phyloP scores from a whole-genome alignment of 345 rosid genomes.

The Rhodamnia argentea region DNA sequence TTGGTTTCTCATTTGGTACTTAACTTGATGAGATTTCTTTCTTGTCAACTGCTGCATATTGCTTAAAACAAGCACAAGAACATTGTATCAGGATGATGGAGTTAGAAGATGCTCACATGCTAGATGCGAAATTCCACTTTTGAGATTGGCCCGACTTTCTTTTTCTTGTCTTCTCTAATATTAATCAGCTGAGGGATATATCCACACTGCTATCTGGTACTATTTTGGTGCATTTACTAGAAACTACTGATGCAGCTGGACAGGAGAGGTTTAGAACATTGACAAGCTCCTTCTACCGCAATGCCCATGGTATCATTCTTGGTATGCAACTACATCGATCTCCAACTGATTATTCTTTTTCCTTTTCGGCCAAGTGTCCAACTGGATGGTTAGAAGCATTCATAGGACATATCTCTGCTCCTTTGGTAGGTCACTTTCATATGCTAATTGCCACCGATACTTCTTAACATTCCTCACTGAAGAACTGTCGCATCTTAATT shows the following conservation, averaged over 20 bases:
- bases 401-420: not conserved
- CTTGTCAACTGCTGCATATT: not conserved
- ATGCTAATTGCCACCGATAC: not conserved
- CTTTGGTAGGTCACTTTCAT: not conserved
- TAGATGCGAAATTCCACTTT: not conserved
- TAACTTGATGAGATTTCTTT: not conserved
- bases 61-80: not conserved
- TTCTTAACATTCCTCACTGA: not conserved
- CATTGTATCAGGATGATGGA: too few relatives aligned
- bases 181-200: not conserved
- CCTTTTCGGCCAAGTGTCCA: not conserved
- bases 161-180: not conserved
- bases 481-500: not conserved
- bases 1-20: not conserved
- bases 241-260: conserved; percentile 28
- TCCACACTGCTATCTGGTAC: not conserved
- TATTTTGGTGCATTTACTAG: not conserved
- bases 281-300: conserved; percentile 46
- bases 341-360: not conserved
- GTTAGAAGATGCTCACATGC: not conserved
- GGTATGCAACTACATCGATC: conserved; percentile 9
- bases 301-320: conserved; percentile 38
- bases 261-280: conserved; percentile 46
- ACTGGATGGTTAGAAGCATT: not conserved
- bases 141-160: not conserved